Percentiles rank a stretch among this genome's conserved stretches.
These are phyloP conservation scores for Alternaria triticimaculans DNA, from an alignment of 2,329 filamentous ascomycete species.

Conservation along the genomic window DNA sequence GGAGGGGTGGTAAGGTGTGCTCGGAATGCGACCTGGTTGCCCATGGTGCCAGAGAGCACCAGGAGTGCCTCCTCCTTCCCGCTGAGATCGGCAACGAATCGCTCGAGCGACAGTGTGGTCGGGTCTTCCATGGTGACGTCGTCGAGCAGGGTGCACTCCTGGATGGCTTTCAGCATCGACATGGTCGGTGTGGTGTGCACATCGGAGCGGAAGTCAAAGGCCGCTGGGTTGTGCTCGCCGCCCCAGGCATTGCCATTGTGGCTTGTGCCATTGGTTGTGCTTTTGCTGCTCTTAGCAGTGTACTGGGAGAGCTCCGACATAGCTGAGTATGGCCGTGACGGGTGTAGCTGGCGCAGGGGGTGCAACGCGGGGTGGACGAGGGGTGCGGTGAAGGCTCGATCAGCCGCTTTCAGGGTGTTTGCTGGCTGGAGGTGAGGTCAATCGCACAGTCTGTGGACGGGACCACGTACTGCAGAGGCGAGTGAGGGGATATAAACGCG, in stretches of 20 bases:
- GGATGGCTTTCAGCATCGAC: slow-evolving; percentile 82
- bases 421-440: slow-evolving; percentile 39
- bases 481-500: slow-evolving; percentile 20
- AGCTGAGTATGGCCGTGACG: slow-evolving; percentile 19
- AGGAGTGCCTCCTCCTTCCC: slow-evolving; percentile 80
- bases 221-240: slow-evolving; percentile 57
- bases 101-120: slow-evolving; percentile 78
- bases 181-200: slow-evolving; percentile 50
- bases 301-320: slow-evolving; percentile 44
- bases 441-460: slow-evolving; percentile 28
- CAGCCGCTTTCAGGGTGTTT: slow-evolving; percentile 9
- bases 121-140: slow-evolving; percentile 84
- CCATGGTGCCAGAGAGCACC: slow-evolving; percentile 91
- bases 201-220: slow-evolving; percentile 62
- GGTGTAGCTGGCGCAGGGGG: slow-evolving; percentile 20
- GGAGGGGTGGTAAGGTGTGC: slow-evolving; percentile 81
- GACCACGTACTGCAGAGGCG: slow-evolving; percentile 41
- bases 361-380: slow-evolving; percentile 15
- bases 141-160: slow-evolving; percentile 76
- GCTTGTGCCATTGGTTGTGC: slow-evolving; percentile 17
- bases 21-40: slow-evolving; percentile 84
- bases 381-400: slow-evolving; percentile 5
- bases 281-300: slow-evolving; percentile 37
- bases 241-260: slow-evolving; percentile 44
- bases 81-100: slow-evolving; percentile 73